Evolutionary conservation across 2,329 filamentous ascomycete genomes (phyloP).

Genomic region (Hypoxylon rubiginosum): DNA sequence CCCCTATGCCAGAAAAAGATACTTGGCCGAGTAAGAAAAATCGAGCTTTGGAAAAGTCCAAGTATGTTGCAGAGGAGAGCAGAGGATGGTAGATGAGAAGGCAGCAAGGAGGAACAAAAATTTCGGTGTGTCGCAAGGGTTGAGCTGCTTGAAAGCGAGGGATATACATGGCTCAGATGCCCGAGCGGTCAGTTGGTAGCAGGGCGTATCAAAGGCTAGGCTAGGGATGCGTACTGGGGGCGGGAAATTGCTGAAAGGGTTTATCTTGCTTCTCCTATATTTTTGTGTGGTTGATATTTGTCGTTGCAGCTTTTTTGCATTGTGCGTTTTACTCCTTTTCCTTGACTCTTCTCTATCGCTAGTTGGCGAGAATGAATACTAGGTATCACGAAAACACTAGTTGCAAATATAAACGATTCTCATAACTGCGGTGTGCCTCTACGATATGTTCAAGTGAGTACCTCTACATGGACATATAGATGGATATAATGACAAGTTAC

Average conservation of each 20-base stretch:
- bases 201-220: conserved; percentile 36
- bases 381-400: conserved; percentile 46
- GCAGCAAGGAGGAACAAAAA: conserved; percentile 35
- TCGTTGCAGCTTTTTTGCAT: conserved; percentile 46
- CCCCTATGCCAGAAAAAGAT: conserved; percentile 36
- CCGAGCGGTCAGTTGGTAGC: conserved; percentile 28
- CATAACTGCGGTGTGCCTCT: conserved; percentile 11
- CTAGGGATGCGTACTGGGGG: conserved; percentile 12
- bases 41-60: conserved; percentile 43
- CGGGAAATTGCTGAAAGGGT: conserved; percentile 39
- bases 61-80: conserved; percentile 33
- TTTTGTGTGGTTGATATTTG: conserved; percentile 40
- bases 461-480: background rate
- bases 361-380: conserved; percentile 42
- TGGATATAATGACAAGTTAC: too few relatives aligned
- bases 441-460: background rate
- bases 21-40: conserved; percentile 32
- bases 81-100: too few relatives aligned
- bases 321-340: conserved; percentile 42
- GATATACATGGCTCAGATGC: conserved; percentile 28
- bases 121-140: conserved; percentile 29
- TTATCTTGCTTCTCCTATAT: conserved; percentile 44
- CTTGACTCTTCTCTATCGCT: conserved; percentile 36
- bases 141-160: conserved; percentile 32
- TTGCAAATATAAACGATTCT: conserved; percentile 47